Evolutionary conservation across 129 eudicot genomes (phyloP).

Genomic region (Kitagawia praeruptora): DNA sequence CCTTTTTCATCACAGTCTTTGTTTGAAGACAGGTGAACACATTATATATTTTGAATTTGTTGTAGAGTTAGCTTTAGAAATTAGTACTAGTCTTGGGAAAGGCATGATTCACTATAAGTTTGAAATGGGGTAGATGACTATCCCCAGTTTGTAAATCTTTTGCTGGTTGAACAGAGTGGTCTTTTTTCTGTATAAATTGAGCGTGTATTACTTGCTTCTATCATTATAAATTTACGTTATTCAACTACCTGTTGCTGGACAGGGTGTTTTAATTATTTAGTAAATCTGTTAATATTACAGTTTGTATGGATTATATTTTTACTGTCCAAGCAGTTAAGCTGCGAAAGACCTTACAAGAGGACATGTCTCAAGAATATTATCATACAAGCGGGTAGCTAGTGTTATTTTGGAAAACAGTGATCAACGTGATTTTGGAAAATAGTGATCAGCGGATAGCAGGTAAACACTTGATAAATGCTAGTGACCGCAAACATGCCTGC

Average conservation of each 20-base stretch:
- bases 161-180: background rate
- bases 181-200: background rate
- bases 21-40: constrained; percentile 1
- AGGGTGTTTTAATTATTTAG: background rate
- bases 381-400: background rate
- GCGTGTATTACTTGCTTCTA: background rate
- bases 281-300: background rate
- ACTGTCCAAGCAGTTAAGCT: background rate
- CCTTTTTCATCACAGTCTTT: background rate
- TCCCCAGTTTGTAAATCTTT: background rate
- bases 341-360: background rate
- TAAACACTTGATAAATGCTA: background rate
- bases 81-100: constrained; percentile 14
- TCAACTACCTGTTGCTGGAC: background rate
- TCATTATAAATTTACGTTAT: background rate
- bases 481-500: background rate
- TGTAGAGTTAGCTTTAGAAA: constrained; percentile 14
- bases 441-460: background rate
- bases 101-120: constrained; percentile 15
- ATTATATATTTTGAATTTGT: background rate
- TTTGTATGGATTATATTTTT: background rate
- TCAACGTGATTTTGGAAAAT: no score
- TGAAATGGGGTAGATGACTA: constrained; percentile 1
- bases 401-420: background rate
- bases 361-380: background rate